These are phyloP conservation scores for Aspergillus niger DNA, from an alignment of 2,329 filamentous ascomycete species.

Conservation along the genomic window DNA sequence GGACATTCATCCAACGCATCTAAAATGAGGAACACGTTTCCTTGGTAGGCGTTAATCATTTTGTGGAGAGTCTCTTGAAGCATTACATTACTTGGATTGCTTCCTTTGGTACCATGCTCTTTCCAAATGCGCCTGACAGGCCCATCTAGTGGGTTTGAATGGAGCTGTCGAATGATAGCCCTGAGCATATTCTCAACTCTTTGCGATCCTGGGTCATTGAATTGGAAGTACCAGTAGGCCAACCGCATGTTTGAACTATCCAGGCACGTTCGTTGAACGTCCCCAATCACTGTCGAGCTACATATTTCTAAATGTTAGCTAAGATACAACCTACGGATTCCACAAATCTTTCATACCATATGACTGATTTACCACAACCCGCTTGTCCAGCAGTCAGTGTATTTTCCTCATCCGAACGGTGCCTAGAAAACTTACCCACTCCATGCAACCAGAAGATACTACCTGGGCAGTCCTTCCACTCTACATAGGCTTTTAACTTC, in stretches of 20 bases:
- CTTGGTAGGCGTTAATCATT: background rate
- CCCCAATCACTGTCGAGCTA: background rate
- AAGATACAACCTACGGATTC: too few species aligned
- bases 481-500: background rate
- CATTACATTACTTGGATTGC: background rate
- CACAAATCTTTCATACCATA: background rate
- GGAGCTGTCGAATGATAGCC: background rate
- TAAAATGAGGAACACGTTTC: background rate
- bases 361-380: conserved; percentile 10
- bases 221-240: conserved; percentile 1
- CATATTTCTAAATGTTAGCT: background rate
- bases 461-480: background rate
- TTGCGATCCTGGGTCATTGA: background rate
- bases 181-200: background rate
- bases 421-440: background rate
- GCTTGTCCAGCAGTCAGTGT: background rate
- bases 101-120: background rate
- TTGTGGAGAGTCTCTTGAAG: background rate
- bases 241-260: too few species aligned
- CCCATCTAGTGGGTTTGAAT: background rate
- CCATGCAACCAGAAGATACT: background rate
- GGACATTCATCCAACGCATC: conserved; percentile 10
- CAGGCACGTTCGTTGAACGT: background rate
- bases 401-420: background rate
- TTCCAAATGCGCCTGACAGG: background rate